These are phyloP conservation scores for Tetrapisispora pingtungensis DNA, from an alignment of 805 yeast genomes.

Conservation along the genomic window DNA sequence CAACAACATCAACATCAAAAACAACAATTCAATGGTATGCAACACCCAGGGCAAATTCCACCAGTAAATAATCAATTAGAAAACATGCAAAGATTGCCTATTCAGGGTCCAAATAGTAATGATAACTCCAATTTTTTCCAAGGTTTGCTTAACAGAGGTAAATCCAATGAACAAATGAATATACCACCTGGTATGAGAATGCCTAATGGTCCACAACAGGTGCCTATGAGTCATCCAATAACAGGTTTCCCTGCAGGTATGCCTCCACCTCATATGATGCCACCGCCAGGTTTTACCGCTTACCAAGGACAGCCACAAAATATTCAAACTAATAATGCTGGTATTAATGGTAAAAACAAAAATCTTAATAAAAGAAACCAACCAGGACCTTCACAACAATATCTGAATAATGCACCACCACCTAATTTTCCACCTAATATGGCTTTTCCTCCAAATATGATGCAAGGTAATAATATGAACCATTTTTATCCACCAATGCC, in stretches of 20 bases:
- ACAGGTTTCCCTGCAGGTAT: conserved; percentile 15
- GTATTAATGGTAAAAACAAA: neutral
- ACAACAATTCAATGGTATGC: neutral
- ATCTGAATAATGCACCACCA: conserved; percentile 24
- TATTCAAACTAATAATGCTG: neutral
- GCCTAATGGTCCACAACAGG: conserved; percentile 8
- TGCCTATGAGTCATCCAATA: conserved; percentile 6
- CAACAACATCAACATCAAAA: neutral
- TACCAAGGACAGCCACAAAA: conserved; percentile 7
- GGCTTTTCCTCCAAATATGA: conserved; percentile 19
- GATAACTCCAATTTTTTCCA: conserved; percentile 25
- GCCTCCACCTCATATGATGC: conserved; percentile 17
- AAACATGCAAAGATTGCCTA: neutral
- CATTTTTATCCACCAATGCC: conserved; percentile 3
- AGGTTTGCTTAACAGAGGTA: conserved; percentile 23
- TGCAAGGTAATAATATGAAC: conserved; percentile 10
- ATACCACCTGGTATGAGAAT: conserved; percentile 9
- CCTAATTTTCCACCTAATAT: conserved; percentile 25
- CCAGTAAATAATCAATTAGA: neutral
- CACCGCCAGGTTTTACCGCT: conserved; percentile 15
- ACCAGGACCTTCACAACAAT: conserved; percentile 8
- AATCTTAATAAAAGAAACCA: neutral
- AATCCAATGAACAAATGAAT: conserved; percentile 5
- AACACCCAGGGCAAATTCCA: neutral
- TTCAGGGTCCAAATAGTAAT: conserved; percentile 4